Evolutionary conservation across 805 yeast species (phyloP).

Genomic region (Saturnispora halmiae): DNA sequence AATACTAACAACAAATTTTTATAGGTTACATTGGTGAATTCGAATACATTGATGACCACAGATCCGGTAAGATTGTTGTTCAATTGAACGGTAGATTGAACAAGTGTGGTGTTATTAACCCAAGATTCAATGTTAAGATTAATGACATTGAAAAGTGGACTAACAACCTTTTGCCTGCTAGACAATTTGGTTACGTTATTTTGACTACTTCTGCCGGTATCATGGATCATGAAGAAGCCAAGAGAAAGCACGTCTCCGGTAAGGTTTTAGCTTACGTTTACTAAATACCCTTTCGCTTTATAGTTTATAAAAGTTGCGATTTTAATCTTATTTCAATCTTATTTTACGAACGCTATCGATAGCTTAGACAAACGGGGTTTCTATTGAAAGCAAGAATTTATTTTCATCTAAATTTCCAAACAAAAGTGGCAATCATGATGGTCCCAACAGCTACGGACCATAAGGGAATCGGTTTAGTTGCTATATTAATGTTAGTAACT

Average conservation of each 20-base stretch:
- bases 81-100: conserved; percentile 96
- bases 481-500: conserved; percentile 5
- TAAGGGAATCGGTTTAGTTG: conserved; percentile 1
- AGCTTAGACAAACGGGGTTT: background rate
- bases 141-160: conserved; percentile 98
- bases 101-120: conserved; percentile 98
- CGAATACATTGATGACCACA: conserved; percentile 98
- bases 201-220: conserved; percentile 99
- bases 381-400: background rate
- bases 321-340: no score
- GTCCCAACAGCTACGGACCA: conserved; percentile 2
- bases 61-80: conserved; percentile 95
- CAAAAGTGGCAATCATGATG: background rate
- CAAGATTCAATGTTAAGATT: conserved; percentile 96
- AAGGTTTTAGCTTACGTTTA: conserved; percentile 97
- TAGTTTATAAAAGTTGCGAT: conserved; percentile 1
- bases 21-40: conserved; percentile 86
- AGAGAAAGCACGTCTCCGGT: conserved; percentile 99
- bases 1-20: conserved; percentile 2
- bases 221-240: conserved; percentile 99
- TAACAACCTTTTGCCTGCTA: conserved; percentile 95
- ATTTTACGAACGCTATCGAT: no score
- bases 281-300: conserved; percentile 32
- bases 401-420: conserved; percentile 2
- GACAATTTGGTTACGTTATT: conserved; percentile 98